These are phyloP conservation scores for Botryotinia globosa DNA, from an alignment of 2,329 filamentous ascomycete genomes.

Conservation along the genomic window DNA sequence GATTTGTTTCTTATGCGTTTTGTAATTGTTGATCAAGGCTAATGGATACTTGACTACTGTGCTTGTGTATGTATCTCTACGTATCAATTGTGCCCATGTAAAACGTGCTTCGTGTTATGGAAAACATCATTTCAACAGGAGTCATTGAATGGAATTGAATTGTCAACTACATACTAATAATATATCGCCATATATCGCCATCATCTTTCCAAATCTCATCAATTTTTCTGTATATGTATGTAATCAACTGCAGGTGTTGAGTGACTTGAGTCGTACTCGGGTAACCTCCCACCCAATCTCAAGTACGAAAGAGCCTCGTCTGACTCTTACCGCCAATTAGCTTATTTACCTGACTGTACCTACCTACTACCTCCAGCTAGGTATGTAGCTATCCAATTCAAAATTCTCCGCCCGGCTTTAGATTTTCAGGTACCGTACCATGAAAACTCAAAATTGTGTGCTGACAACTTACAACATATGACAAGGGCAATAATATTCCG, in stretches of 20 bases:
- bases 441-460: neutral
- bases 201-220: neutral
- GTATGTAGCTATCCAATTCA: neutral
- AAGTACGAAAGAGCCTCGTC: neutral
- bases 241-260: neutral
- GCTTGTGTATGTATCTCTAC: neutral
- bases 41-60: too few relatives aligned
- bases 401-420: neutral
- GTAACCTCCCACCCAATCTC: neutral
- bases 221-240: neutral
- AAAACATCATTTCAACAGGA: neutral
- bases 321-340: neutral
- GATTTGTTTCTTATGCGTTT: neutral
- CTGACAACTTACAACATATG: neutral
- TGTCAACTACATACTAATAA: neutral
- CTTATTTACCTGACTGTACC: neutral
- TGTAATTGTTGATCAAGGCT: too few relatives aligned
- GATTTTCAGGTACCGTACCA: constrained; percentile 10
- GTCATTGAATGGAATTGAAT: neutral
- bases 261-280: neutral
- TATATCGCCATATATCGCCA: neutral
- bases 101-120: neutral
- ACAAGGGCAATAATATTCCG: neutral
- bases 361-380: too few relatives aligned
- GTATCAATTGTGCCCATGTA: neutral